These are phyloP conservation scores for Pleurotus salmoneostramineus DNA, from an alignment of 768 basidiomycete genomes.

Conservation along the genomic window DNA sequence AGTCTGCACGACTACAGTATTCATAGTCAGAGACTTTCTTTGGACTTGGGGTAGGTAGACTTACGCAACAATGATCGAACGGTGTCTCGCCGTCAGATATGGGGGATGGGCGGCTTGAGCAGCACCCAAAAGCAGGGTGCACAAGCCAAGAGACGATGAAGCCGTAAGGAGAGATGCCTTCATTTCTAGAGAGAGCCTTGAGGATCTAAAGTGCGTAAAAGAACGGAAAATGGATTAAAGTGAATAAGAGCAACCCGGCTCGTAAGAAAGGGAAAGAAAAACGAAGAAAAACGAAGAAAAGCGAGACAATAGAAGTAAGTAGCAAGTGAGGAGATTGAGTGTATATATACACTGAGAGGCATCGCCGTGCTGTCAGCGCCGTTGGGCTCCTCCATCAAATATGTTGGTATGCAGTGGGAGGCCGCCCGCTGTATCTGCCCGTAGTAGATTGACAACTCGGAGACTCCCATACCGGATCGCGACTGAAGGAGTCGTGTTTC, in stretches of 20 bases:
- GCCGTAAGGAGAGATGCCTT: constrained; percentile 21
- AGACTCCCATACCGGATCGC: not conserved
- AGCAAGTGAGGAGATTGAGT: too few species aligned
- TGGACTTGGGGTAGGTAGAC: not conserved
- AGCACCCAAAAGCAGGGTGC: constrained; percentile 24
- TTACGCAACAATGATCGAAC: constrained; percentile 6
- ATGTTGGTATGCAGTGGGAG: not conserved
- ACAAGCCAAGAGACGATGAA: constrained; percentile 23
- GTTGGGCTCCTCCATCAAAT: not conserved
- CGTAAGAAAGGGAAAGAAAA: constrained; percentile 20
- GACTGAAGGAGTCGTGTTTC: not conserved
- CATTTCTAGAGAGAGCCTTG: constrained; percentile 15
- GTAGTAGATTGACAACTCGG: not conserved
- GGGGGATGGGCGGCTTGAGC: constrained; percentile 24
- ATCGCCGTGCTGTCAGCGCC: not conserved
- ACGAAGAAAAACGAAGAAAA: not conserved
- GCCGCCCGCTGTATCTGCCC: not conserved
- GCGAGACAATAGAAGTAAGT: not conserved
- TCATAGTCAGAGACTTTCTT: too few species aligned
- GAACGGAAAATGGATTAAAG: constrained; percentile 14
- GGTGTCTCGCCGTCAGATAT: constrained; percentile 25
- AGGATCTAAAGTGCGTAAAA: constrained; percentile 3
- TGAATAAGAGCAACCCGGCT: constrained; percentile 31
- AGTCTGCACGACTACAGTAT: constrained; percentile 22
- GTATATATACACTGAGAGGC: not conserved